Evolutionary conservation across 1,284 basidiomycete genomes (phyloP), one percentile per base, ranked within the genome.

Genomic region (Ceraceosorus guamensis): DNA sequence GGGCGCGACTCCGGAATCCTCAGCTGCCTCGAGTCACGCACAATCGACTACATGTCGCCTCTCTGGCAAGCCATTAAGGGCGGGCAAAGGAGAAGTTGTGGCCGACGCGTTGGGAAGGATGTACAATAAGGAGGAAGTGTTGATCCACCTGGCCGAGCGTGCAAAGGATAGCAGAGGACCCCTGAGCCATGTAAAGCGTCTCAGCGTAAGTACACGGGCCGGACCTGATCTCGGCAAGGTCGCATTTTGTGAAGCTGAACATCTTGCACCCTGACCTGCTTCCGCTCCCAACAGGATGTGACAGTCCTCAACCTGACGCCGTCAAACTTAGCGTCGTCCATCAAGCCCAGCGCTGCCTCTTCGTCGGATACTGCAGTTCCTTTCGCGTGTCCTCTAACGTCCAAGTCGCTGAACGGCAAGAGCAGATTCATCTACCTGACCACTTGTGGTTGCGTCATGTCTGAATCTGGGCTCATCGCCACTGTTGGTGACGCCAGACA

Each of bases 51-150:
- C 63, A 32, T 76, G 73, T 55, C 50, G 59, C 7, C 61, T 76
- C 11, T 72, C 72, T 1, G 57, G 63, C 6, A 44, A 57, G 44
- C 61, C 63, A 0, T 65, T 76, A 7, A 41, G 47, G 11, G 43
- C 49, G 39, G n/a, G n/a, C n/a, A n/a, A 8, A n/a, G 13, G 44
- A 33, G 72, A 72, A 1, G 56, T 76, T n/a, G 67, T 66, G 33
- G 60, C 66, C 6, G 72, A 75, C 54, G 52, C 60, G 4, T 59
- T 73, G 13, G 73, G 73, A 0, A 55, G 63, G 31, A 50, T 76
- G 31, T 76, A 73, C 66, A 76, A 75, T 55, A 75, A 75, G 56
- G 73, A 76, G 41, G 66, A 60, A 0, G 35, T 75, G 7, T 48
- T 76, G 1, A 52, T 61, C n/a, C 70, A 70, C 48, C 60, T 76